Evolutionary conservation across 768 basidiomycete species (phyloP).

Genomic region (Xerocomus brunneocitrinus): DNA sequence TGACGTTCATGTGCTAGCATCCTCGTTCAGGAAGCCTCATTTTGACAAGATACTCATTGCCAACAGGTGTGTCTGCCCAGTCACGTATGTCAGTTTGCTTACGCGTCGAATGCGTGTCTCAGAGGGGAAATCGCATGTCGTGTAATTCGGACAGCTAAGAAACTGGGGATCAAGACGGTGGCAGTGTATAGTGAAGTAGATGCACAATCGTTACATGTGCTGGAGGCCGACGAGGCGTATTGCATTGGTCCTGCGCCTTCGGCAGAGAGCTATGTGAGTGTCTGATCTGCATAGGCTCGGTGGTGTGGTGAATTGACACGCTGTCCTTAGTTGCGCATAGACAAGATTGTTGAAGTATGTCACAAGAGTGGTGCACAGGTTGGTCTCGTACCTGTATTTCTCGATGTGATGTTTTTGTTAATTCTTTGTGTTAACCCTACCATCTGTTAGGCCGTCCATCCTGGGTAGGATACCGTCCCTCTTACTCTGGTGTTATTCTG

Average conservation of each 20-base stretch:
- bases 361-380: conserved; percentile 82
- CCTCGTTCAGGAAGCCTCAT: conserved; percentile 41
- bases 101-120: not conserved
- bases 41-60: conserved; percentile 92
- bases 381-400: conserved; percentile 9
- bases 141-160: conserved; percentile 85
- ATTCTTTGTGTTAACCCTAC: not conserved
- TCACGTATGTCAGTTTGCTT: not conserved
- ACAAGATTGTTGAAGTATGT: conserved; percentile 86
- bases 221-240: conserved; percentile 85
- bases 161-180: conserved; percentile 86
- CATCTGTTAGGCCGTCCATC: conserved; percentile 73
- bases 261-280: conserved; percentile 80
- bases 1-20: conserved; percentile 1
- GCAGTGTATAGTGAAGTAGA: conserved; percentile 92
- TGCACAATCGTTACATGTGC: conserved; percentile 73
- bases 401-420: not conserved
- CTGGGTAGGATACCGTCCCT: conserved; percentile 51
- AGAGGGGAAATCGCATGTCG: conserved; percentile 97
- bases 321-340: conserved; percentile 62
- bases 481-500: not conserved
- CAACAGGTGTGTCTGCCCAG: conserved; percentile 50
- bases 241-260: conserved; percentile 92
- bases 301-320: conserved; percentile 1
- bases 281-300: not conserved